Percentiles rank a stretch among this genome's conserved stretches.
phyloP scores from a whole-genome alignment of 164 flowering plant species.

The Litsea cubeba region DNA sequence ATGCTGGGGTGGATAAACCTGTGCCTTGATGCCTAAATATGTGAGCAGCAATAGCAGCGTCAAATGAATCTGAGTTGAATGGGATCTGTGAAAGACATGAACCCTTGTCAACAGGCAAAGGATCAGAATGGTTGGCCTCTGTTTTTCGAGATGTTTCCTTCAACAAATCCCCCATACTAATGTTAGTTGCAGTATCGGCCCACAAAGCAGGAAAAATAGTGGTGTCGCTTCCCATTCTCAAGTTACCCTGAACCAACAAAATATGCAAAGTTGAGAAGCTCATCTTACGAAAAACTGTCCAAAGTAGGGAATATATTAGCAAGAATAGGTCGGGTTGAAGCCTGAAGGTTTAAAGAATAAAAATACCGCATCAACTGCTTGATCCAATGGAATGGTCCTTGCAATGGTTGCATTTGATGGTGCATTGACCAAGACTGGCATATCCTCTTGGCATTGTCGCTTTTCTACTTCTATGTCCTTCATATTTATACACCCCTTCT shows the following conservation, averaged over 20 bases:
- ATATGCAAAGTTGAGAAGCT: background rate
- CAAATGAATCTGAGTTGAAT: slow-evolving; percentile 85
- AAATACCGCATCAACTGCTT: slow-evolving; percentile 11
- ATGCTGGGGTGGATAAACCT: slow-evolving; percentile 14
- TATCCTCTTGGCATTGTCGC: slow-evolving; percentile 9
- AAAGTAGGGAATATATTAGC: background rate
- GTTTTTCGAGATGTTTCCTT: slow-evolving; percentile 37
- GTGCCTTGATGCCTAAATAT: slow-evolving; percentile 28
- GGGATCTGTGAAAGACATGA: slow-evolving; percentile 50
- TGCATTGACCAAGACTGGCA: background rate
- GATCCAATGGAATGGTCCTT: background rate
- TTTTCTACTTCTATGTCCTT: slow-evolving; percentile 11
- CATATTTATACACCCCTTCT: slow-evolving; percentile 8
- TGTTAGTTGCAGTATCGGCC: slow-evolving; percentile 87
- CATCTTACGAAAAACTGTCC: background rate
- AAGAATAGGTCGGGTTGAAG: background rate
- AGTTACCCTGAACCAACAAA: slow-evolving; percentile 35
- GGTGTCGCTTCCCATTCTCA: slow-evolving; percentile 24
- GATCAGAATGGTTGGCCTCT: slow-evolving; percentile 21
- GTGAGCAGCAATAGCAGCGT: slow-evolving; percentile 96
- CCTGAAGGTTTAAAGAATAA: background rate
- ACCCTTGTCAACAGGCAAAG: slow-evolving; percentile 28
- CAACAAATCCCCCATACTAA: slow-evolving; percentile 73
- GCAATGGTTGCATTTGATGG: slow-evolving; percentile 3
- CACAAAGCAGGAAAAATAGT: slow-evolving; percentile 60